These are phyloP conservation scores for Aureobasidium leucospermi DNA, from an alignment of 2,329 filamentous ascomycete genomes.

Conservation along the genomic window DNA sequence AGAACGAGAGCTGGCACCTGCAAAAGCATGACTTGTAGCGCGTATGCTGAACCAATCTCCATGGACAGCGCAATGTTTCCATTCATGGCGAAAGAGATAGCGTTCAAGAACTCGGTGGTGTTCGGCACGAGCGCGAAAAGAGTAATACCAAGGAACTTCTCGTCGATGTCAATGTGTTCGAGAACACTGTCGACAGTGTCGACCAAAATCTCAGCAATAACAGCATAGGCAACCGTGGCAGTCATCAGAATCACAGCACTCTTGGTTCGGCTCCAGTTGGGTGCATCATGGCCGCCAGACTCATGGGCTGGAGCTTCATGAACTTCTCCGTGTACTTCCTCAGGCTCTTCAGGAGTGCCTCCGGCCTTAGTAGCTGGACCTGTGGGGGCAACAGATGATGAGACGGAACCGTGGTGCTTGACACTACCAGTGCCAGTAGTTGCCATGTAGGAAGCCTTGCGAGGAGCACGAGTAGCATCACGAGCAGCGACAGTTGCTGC, in stretches of 20 bases:
- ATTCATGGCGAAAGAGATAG: slow-evolving; percentile 99
- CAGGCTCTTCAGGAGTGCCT: slow-evolving; percentile 29
- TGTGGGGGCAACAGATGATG: background rate
- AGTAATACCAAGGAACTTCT: slow-evolving; percentile 96
- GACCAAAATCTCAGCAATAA: slow-evolving; percentile 94
- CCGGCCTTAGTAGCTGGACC: slow-evolving; percentile 12
- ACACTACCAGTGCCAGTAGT: slow-evolving; percentile 17
- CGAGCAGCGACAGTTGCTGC: slow-evolving; percentile 80
- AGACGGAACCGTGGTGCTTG: slow-evolving; percentile 22
- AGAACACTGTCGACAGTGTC: slow-evolving; percentile 96
- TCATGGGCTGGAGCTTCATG: slow-evolving; percentile 42
- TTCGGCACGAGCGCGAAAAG: slow-evolving; percentile 95
- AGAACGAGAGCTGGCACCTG: slow-evolving; percentile 90
- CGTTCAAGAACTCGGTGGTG: slow-evolving; percentile 97
- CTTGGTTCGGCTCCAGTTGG: slow-evolving; percentile 92
- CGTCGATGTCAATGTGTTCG: slow-evolving; percentile 81
- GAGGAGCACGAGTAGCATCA: slow-evolving; percentile 55
- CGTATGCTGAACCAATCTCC: slow-evolving; percentile 97
- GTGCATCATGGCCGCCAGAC: slow-evolving; percentile 84
- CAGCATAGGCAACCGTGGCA: slow-evolving; percentile 86
- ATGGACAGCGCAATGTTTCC: slow-evolving; percentile 97
- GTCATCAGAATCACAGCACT: slow-evolving; percentile 81
- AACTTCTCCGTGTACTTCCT: slow-evolving; percentile 31
- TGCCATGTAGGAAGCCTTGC: slow-evolving; percentile 42
- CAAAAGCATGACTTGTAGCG: slow-evolving; percentile 87